A percentile compares a stretch with the other conserved stretches of the same genome.
Conservation (phyloP, 75 land plant species). For the Selaginella tamariscina region DNA sequence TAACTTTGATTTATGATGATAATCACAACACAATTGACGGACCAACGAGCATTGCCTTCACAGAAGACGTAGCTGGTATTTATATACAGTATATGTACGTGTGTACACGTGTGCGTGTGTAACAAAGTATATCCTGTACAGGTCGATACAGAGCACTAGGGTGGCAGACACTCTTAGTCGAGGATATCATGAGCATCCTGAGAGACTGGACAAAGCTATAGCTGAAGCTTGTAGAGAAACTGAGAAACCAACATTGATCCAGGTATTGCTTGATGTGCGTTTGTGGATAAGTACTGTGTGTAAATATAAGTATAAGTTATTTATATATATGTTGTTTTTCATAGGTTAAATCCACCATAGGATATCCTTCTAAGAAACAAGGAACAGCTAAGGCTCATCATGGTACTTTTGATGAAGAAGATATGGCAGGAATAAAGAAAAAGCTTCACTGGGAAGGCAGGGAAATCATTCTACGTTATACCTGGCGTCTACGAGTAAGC, state of each 20-base stretch:
- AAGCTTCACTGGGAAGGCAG: conserved; percentile 42
- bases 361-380: conserved; percentile 44
- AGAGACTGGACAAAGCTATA: conserved; percentile 27
- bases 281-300: too few species aligned
- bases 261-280: conserved; percentile 26
- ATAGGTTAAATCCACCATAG: conserved; percentile 50
- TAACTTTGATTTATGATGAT: conserved; percentile 56
- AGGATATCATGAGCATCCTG: conserved; percentile 31
- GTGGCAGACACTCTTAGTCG: conserved; percentile 45
- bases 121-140: too few species aligned
- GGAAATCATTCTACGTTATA: conserved; percentile 46
- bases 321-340: neutral
- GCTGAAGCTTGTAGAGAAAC: conserved; percentile 19
- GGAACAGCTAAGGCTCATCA: conserved; percentile 69
- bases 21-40: conserved; percentile 61
- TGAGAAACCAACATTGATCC: conserved; percentile 44
- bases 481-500: conserved; percentile 48
- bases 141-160: conserved; percentile 45
- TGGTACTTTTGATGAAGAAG: conserved; percentile 57
- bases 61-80: conserved; percentile 43
- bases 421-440: conserved; percentile 34
- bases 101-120: too few species aligned
- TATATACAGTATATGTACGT: too few species aligned
- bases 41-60: conserved; percentile 37
- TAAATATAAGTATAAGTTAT: conserved; percentile 7